These are phyloP conservation scores for Hansenula anomala DNA, from an alignment of 1,139 yeast species.

Conservation along the genomic window DNA sequence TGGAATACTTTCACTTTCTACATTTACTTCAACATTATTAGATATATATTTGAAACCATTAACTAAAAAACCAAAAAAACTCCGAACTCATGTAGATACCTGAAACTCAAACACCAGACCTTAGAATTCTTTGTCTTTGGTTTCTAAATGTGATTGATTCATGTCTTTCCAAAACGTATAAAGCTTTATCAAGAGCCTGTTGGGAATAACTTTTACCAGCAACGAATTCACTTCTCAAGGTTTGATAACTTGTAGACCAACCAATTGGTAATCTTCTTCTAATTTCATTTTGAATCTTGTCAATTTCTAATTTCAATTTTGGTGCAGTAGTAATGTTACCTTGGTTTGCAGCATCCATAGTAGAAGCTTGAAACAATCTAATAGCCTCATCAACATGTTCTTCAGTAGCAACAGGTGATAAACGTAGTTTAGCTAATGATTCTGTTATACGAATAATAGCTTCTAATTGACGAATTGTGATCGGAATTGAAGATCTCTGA, in stretches of 20 bases:
- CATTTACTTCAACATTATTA: too few relatives aligned
- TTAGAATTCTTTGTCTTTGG: conserved; percentile 80
- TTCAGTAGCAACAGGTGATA: conserved; percentile 80
- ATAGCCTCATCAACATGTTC: conserved; percentile 96
- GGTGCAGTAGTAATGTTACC: conserved; percentile 43
- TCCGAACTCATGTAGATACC: too few relatives aligned
- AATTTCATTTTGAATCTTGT: conserved; percentile 76
- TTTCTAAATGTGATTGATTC: conserved; percentile 85
- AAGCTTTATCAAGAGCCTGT: conserved; percentile 78
- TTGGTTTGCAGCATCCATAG: conserved; percentile 95
- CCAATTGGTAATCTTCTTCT: conserved; percentile 93
- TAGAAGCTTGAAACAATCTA: conserved; percentile 89
- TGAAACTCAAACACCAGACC: conserved; percentile 68
- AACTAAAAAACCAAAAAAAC: neutral
- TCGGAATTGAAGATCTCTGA: conserved; percentile 93
- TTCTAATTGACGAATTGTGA: conserved; percentile 95
- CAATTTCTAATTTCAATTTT: conserved; percentile 63
- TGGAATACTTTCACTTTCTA: too few relatives aligned
- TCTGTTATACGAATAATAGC: conserved; percentile 97
- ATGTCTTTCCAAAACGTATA: conserved; percentile 76
- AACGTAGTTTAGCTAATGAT: conserved; percentile 80
- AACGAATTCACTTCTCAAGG: conserved; percentile 81
- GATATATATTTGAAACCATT: too few relatives aligned
- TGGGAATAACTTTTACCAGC: conserved; percentile 61
- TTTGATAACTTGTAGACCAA: conserved; percentile 88